phyloP scores from a whole-genome alignment of 768 basidiomycete species.

The Candolleomyces eurysporus region DNA sequence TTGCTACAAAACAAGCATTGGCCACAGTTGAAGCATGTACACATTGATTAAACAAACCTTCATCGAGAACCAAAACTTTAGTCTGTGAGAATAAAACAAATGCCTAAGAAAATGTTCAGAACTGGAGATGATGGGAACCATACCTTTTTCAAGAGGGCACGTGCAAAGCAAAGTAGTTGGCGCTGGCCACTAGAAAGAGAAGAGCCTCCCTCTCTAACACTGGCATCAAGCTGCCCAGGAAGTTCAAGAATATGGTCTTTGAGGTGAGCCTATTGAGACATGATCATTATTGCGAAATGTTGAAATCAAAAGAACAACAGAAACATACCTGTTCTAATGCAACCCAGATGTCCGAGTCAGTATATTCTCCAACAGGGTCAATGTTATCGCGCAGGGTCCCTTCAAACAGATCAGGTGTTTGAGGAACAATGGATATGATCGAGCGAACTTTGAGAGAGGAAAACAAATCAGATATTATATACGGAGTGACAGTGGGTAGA shows the following conservation, averaged over 20 bases:
- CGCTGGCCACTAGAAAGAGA: conserved; percentile 85
- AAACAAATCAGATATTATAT: background rate
- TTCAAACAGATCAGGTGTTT: conserved; percentile 69
- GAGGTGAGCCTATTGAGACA: conserved; percentile 50
- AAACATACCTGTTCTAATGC: conserved; percentile 65
- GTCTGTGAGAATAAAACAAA: conserved; percentile 38
- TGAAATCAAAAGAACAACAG: background rate
- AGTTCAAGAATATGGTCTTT: conserved; percentile 67
- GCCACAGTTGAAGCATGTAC: background rate
- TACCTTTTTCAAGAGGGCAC: conserved; percentile 78
- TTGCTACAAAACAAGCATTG: conserved; percentile 45
- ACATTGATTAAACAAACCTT: conserved; percentile 47
- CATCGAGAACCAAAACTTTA: conserved; percentile 90
- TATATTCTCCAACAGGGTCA: conserved; percentile 74
- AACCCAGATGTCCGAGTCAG: conserved; percentile 84
- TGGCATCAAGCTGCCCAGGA: conserved; percentile 67
- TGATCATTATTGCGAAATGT: background rate
- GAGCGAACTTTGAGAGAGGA: conserved; percentile 60
- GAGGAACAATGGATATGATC: conserved; percentile 83
- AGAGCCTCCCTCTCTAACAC: conserved; percentile 74
- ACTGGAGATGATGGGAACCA: conserved; percentile 1
- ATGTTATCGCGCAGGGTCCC: conserved; percentile 84
- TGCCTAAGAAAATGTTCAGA: background rate
- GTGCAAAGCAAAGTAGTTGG: conserved; percentile 86
- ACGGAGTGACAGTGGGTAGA: background rate